Evolutionary conservation across 2,329 filamentous ascomycete species (phyloP), one percentile per base, ranked within the genome.

Genomic region (Pseudogymnoascus sp.): DNA sequence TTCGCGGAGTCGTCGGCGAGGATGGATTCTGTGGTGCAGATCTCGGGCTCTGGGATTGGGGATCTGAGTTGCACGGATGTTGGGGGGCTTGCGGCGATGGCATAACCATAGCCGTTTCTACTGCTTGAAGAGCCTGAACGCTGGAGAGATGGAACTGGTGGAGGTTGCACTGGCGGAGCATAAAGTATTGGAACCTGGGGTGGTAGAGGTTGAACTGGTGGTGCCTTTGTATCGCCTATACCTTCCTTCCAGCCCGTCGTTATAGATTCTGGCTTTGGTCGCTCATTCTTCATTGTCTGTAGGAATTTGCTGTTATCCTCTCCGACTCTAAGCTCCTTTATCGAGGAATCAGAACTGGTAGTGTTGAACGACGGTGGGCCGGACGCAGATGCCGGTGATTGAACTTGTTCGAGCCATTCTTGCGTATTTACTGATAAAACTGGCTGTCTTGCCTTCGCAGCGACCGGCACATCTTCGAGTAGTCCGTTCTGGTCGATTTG

Each of bases 401-500:
- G 51, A 7, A 70, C 64, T n/a, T 63, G 65, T 11, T 71, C 65
- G 10, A 71, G 34, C 70, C 71, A 73, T 41, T 61, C 67, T 31
- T 71, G 63, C n/a, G 68, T 61, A 62, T 69, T 65, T n/a, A 67
- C 43, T 21, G 61, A 67, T 23, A 62, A 21, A 8, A 65, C 76
- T 77, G 39, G 75, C 71, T 62, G 68, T 41, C 71, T 3, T 72
- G 72, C 60, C 62, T 70, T 65, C 66, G 69, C 68, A 25, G 65
- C 66, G n/a, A 70, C 71, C 57, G 73, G 74, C 62, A 77, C 75
- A 37, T 77, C 76, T 67, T 81, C 80, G n/a, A 86, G 76, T 8
- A 85, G 76, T 0, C 83, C 81, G 63, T 82, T 77, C 43, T 82
- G 79, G 67, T 85, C 81, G 66, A 87, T 79, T 69, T 85, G 81